Percentiles rank a stretch among this genome's conserved stretches.
Conservation (phyloP, 2,329 filamentous ascomycete genomes). For the Fusarium buharicum region DNA sequence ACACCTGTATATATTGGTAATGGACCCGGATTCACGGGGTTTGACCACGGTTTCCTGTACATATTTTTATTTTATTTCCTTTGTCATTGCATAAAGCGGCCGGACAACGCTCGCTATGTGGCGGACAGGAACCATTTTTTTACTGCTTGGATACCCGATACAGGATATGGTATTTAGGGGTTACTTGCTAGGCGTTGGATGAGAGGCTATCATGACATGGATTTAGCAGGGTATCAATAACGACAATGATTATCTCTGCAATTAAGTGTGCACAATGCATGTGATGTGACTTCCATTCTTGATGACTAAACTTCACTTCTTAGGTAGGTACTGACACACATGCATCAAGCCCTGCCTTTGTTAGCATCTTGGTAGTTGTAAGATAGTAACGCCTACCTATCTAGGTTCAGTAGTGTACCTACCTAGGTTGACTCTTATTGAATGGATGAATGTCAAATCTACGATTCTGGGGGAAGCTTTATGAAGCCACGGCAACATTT, state of each 20-base stretch:
- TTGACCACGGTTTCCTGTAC: slow-evolving; percentile 32
- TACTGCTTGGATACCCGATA: slow-evolving; percentile 50
- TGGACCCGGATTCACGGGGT: slow-evolving; percentile 11
- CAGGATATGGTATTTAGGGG: slow-evolving; percentile 44
- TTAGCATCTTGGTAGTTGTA: background rate
- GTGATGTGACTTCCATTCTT: background rate
- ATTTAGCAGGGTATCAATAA: slow-evolving; percentile 43
- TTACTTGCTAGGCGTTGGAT: slow-evolving; percentile 45
- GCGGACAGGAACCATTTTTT: slow-evolving; percentile 35
- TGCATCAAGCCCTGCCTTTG: background rate
- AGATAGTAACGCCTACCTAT: too few species aligned
- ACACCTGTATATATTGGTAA: slow-evolving; percentile 39
- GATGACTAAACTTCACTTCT: too few species aligned
- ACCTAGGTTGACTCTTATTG: too few species aligned
- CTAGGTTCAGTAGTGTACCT: too few species aligned
- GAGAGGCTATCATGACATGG: slow-evolving; percentile 43
- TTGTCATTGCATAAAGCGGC: slow-evolving; percentile 41
- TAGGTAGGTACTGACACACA: too few species aligned
- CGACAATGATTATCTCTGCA: slow-evolving; percentile 32
- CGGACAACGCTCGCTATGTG: slow-evolving; percentile 43
- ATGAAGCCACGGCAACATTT: too few species aligned
- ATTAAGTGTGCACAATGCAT: background rate
- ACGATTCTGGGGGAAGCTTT: too few species aligned
- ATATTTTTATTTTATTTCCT: slow-evolving; percentile 34
- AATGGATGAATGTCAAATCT: too few species aligned